Percentiles rank a stretch among this genome's conserved stretches.
Evolutionary conservation across 768 basidiomycete species (phyloP).

Genomic region (Russula sp.): DNA sequence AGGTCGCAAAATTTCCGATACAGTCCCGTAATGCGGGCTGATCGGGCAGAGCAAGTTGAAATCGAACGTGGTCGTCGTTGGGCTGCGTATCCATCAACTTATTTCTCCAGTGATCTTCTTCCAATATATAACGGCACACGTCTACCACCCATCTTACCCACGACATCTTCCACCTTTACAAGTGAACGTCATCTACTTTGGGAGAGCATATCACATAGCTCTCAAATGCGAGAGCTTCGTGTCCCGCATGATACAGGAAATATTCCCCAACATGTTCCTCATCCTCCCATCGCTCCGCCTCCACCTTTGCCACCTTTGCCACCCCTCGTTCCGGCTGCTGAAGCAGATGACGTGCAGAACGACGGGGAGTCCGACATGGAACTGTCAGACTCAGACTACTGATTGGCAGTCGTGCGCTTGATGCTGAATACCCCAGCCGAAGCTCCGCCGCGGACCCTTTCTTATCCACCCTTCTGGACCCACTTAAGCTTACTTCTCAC

Average conservation of each 20-base stretch:
- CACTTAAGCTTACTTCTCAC: background rate
- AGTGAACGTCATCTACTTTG: slow-evolving; percentile 10
- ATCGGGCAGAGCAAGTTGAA: background rate
- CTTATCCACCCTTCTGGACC: background rate
- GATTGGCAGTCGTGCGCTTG: background rate
- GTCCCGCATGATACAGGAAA: background rate
- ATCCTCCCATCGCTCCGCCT: slow-evolving; percentile 10
- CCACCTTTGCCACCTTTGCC: slow-evolving; percentile 8
- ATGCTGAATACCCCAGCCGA: background rate
- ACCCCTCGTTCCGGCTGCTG: background rate
- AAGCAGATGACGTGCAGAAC: background rate
- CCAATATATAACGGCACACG: slow-evolving; percentile 42
- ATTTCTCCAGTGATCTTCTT: slow-evolving; percentile 54
- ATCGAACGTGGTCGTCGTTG: slow-evolving; percentile 37
- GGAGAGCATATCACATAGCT: slow-evolving; percentile 1
- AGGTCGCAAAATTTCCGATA: background rate
- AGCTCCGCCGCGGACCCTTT: background rate
- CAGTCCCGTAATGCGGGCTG: background rate
- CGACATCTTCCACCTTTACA: slow-evolving; percentile 5
- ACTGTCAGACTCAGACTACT: slow-evolving; percentile 31
- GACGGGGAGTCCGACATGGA: slow-evolving; percentile 32
- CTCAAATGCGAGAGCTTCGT: background rate
- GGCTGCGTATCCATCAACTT: slow-evolving; percentile 55
- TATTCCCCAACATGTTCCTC: background rate
- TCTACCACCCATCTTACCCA: background rate